Conservation (phyloP, 768 basidiomycete species). For the Glaciozyma antarctica region DNA sequence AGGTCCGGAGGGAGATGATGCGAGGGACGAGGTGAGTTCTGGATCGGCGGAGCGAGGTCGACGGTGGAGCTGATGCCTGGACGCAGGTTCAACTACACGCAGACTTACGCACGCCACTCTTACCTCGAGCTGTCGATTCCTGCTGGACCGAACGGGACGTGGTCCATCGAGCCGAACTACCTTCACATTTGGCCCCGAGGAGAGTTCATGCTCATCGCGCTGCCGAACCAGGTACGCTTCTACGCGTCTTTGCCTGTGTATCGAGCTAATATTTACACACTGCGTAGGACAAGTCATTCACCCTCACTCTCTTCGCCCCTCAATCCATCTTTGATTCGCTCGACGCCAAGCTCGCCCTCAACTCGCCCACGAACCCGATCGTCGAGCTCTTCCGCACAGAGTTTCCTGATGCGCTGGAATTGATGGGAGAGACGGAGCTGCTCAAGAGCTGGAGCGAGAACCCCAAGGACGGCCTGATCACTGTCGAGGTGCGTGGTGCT, state of each 20-base stretch:
- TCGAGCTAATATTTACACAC: conserved; percentile 2
- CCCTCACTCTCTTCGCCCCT: conserved; percentile 85
- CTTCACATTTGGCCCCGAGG: conserved; percentile 99
- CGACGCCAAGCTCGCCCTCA: conserved; percentile 51
- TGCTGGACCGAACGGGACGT: conserved; percentile 49
- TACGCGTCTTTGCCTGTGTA: conserved; percentile 3
- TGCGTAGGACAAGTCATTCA: conserved; percentile 88
- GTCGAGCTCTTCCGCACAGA: conserved; percentile 58
- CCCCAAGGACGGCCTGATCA: conserved; percentile 80
- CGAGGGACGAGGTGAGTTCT: conserved; percentile 45
- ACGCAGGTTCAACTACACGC: conserved; percentile 78
- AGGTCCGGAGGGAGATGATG: conserved; percentile 90
- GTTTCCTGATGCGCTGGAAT: conserved; percentile 77
- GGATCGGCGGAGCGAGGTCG: neutral
- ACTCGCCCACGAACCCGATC: conserved; percentile 38
- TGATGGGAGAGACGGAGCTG: conserved; percentile 72
- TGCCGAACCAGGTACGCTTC: conserved; percentile 79
- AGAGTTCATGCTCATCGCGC: conserved; percentile 97
- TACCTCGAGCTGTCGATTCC: conserved; percentile 96
- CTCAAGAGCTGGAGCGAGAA: conserved; percentile 69
- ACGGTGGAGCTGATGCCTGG: neutral
- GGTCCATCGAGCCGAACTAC: conserved; percentile 84
- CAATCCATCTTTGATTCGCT: conserved; percentile 51
- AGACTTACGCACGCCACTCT: conserved; percentile 89
- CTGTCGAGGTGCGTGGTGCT: conserved; percentile 63